phyloP scores from a whole-genome alignment of 2,329 filamentous ascomycete genomes.

The Arthroderma uncinatum region DNA sequence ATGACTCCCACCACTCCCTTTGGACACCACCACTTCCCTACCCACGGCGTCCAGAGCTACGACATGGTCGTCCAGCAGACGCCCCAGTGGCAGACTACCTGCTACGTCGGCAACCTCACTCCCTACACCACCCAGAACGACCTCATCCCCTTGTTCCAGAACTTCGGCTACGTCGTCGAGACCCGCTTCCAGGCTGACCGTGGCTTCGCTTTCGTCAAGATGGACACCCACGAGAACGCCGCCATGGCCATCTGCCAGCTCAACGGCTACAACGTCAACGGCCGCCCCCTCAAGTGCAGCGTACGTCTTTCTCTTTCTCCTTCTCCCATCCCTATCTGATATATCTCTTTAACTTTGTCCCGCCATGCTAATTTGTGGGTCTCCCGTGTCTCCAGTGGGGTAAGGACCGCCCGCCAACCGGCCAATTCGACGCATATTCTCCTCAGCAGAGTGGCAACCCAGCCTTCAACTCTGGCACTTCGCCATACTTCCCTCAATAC shows the following conservation, averaged over 20 bases:
- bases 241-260: constrained; percentile 97
- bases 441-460: constrained; percentile 64
- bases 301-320: constrained; percentile 51
- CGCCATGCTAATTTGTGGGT: constrained; percentile 20
- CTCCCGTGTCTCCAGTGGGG: constrained; percentile 59
- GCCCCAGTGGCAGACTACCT: constrained; percentile 94
- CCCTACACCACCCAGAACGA: constrained; percentile 96
- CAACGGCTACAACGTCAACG: constrained; percentile 96
- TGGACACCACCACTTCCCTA: constrained; percentile 94
- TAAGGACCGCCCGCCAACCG: constrained; percentile 89
- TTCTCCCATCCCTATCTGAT: constrained; percentile 8
- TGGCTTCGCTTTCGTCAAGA: constrained; percentile 97
- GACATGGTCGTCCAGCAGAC: constrained; percentile 95
- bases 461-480: constrained; percentile 60
- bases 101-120: constrained; percentile 94
- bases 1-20: constrained; percentile 93
- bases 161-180: constrained; percentile 95
- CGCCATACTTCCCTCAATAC: constrained; percentile 87
- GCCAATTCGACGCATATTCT: constrained; percentile 71
- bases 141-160: constrained; percentile 94
- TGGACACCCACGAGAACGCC: constrained; percentile 96
- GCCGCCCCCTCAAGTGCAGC: constrained; percentile 93
- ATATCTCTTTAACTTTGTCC: constrained; percentile 5
- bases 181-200: constrained; percentile 96
- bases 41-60: constrained; percentile 91